These are phyloP conservation scores for Cucurbita ficifolia DNA, from an alignment of 306 rosid species.

Conservation along the genomic window DNA sequence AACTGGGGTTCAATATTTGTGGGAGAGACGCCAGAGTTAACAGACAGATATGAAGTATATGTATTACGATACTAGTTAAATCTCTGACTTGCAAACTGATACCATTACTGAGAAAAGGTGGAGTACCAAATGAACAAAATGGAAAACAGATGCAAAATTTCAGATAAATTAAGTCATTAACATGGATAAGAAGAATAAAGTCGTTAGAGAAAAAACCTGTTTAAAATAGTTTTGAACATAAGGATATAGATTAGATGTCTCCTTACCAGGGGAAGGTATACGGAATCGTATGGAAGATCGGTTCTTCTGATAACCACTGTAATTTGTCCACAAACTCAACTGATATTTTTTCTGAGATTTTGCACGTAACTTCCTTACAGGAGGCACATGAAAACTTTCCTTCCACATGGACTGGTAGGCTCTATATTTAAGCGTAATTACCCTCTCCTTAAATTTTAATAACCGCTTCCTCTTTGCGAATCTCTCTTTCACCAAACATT, in stretches of 20 bases:
- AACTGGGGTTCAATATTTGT: neutral
- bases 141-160: neutral
- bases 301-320: slow-evolving; percentile 49
- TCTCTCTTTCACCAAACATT: slow-evolving; percentile 29
- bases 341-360: slow-evolving; percentile 69
- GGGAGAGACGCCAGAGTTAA: neutral
- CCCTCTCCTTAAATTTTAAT: slow-evolving; percentile 71
- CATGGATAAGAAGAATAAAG: neutral
- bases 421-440: slow-evolving; percentile 54
- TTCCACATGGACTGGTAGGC: slow-evolving; percentile 72
- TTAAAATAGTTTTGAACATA: neutral
- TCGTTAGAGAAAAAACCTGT: neutral
- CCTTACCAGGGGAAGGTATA: slow-evolving; percentile 57
- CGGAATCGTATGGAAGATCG: slow-evolving; percentile 65
- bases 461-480: slow-evolving; percentile 38
- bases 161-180: neutral
- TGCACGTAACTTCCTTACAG: slow-evolving; percentile 45
- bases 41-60: neutral
- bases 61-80: neutral
- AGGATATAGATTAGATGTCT: neutral
- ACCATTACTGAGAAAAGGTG: neutral
- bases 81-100: neutral
- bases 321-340: slow-evolving; percentile 36
- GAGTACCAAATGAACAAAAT: neutral
- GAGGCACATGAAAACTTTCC: slow-evolving; percentile 59